phyloP scores from a whole-genome alignment of 768 basidiomycete genomes.

The Russula sp. region DNA sequence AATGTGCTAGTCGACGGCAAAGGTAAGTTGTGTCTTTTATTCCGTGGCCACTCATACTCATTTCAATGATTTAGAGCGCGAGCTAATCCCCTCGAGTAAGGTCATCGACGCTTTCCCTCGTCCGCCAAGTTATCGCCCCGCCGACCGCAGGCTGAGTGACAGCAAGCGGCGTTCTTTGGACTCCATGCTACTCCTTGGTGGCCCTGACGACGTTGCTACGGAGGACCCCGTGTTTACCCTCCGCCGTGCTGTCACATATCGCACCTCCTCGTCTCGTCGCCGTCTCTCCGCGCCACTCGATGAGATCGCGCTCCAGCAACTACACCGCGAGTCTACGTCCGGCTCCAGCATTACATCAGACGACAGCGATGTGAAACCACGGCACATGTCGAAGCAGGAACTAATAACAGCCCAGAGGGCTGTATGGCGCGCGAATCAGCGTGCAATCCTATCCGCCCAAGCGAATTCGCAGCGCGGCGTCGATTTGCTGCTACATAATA shows the following conservation, averaged over 20 bases:
- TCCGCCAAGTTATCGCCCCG: conserved; percentile 66
- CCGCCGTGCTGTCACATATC: conserved; percentile 75
- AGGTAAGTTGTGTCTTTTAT: conserved; percentile 47
- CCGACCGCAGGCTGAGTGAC: conserved; percentile 57
- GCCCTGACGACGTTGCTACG: conserved; percentile 66
- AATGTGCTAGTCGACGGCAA: conserved; percentile 55
- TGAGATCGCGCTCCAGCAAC: conserved; percentile 73
- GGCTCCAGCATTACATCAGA: conserved; percentile 59
- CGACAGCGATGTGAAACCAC: conserved; percentile 42
- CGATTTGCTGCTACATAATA: conserved; percentile 83
- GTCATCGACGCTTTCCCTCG: conserved; percentile 79
- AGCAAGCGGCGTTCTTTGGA: conserved; percentile 87
- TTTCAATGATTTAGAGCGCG: conserved; percentile 54
- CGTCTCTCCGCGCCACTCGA: conserved; percentile 76
- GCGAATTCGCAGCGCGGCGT: conserved; percentile 82
- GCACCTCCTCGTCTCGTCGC: conserved; percentile 64
- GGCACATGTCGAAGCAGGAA: conserved; percentile 66
- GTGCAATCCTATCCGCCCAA: conserved; percentile 81
- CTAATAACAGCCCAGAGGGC: conserved; percentile 93
- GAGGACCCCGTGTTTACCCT: conserved; percentile 91
- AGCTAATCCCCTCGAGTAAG: conserved; percentile 75
- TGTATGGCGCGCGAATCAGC: conserved; percentile 78
- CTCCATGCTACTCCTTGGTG: conserved; percentile 66
- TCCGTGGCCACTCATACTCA: conserved; percentile 8
- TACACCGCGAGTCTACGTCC: conserved; percentile 63